Evolutionary conservation across 2,329 filamentous ascomycete species (phyloP), one percentile per base, ranked within the genome.

Genomic region (Cytospora leucostoma): DNA sequence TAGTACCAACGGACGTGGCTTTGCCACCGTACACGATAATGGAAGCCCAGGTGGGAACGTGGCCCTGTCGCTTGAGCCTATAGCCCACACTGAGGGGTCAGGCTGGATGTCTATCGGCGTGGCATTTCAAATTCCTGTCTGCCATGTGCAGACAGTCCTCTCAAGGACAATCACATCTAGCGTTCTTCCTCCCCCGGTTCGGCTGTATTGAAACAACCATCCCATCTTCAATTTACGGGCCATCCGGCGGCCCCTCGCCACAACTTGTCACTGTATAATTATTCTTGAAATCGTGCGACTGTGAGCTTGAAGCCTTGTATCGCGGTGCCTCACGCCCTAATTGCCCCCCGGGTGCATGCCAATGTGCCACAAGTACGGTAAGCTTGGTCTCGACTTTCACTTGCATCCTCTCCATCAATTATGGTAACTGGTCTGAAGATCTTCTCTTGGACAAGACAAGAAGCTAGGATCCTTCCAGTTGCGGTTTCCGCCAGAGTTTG

Each of bases 21-120:
- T 65, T 53, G 61, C 64, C 64, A 63, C 64, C 54, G 19, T 54
- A 34, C 37, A 40, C 38, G 49, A 65, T 13, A 12, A 21, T 50
- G 27, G 44, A 51, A 51, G 35, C 58, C 47, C 50, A 27, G 47
- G 54, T 34, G 38, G 32, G 58, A 35, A 19, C 51, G 54, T 55
- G 50, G 32, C 32, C 37, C 34, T 60, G 21, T 40, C 58, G 58
- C 58, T 61, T 49, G 50, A 21, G 7, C n/a, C 15, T n/a, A 34
- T 13, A 19, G 51, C 38, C 17, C n/a, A 38, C 37, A 34, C 19
- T 11, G 58, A 61, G 19, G 58, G 38, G 38, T 44, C 5, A 33
- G 17, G 27, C 17, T 54, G 35, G 50, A 44, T n/a, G 32, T 51
- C 37, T 35, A 27, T 52, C 19, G 58, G 54, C 15, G 32, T 60